Conservation (phyloP, 495 filamentous ascomycete species). For the Penicillium cosmopolitanum region DNA sequence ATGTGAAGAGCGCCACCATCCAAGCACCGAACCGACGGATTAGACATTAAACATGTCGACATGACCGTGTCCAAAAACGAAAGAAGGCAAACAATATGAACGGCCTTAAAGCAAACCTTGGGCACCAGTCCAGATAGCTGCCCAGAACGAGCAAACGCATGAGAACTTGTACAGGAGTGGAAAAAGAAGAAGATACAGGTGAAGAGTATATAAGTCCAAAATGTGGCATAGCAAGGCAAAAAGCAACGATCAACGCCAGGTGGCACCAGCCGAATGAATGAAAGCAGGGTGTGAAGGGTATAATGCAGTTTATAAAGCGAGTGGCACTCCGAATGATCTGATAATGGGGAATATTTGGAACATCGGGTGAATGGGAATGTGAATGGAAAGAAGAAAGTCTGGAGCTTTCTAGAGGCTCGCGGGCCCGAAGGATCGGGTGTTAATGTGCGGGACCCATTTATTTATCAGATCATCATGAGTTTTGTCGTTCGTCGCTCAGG, state of each 20-base stretch:
- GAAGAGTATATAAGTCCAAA: background rate
- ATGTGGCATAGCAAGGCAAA: slow-evolving; percentile 1
- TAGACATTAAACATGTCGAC: slow-evolving; percentile 26
- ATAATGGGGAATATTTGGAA: background rate
- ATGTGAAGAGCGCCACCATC: slow-evolving; percentile 1
- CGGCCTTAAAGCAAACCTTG: background rate
- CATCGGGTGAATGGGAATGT: background rate
- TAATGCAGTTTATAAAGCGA: slow-evolving; percentile 29
- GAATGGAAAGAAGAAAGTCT: slow-evolving; percentile 4
- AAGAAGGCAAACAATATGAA: slow-evolving; percentile 6
- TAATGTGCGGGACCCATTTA: background rate
- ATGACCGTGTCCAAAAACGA: slow-evolving; percentile 16
- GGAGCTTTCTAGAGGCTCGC: background rate
- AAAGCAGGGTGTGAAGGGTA: slow-evolving; percentile 27
- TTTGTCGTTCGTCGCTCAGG: slow-evolving; percentile 80
- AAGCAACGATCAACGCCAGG: slow-evolving; percentile 23
- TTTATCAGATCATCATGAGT: slow-evolving; percentile 80
- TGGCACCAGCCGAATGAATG: slow-evolving; percentile 15
- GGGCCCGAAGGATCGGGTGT: background rate
- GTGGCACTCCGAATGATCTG: slow-evolving; percentile 7
- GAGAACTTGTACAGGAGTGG: background rate
- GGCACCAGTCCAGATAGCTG: background rate
- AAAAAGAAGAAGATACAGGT: background rate
- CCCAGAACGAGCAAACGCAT: background rate
- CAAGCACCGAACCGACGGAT: slow-evolving; percentile 20